Base-by-base conservation (phyloP, 371 early-diverging fungal species). In the Mortierella polycephala region DNA sequence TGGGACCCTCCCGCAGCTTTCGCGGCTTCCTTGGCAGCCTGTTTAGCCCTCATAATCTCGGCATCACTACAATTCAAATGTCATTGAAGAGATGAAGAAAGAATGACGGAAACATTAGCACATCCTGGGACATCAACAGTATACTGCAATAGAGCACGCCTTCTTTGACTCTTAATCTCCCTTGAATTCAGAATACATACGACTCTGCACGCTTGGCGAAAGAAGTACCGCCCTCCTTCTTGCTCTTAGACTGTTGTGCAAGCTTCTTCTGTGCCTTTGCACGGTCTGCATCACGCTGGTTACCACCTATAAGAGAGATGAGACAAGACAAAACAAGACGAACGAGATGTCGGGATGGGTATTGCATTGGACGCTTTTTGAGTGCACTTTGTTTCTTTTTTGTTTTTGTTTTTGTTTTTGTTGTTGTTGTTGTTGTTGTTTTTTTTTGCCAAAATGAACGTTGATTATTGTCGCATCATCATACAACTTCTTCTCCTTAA, bases 1-100 rank as follows among this genome's bases (percentile, higher is more conserved):
- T 46, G 56, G 7, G 67, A 37, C 18, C 45, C 50, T 60, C 62
- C 74, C 1, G 64, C 64, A 2, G 64, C 62, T 51, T 67, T 68
- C 14, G 72, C 72, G 5, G 66, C 72, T 16, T 52, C 66, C 53
- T 65, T 66, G 30, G 74, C 74, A 42, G 74, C 74, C 61, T 74
- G 74, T 59, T 74, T 74, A 13, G 63, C 64, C 18, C 74, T 58
- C 74, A 74, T 74, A 30, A 74, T 74, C 57, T 74, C 74, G 30
- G 74, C 74, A 53, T 74, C 74, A n/a, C 74, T 74, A 68, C 10
- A 9, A 51, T 16, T 9, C 20, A 41, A 37, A 42, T 47, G 9
- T 20, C 12, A 49, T 30, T 40, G 37, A 9, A 30, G 7, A 2
- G 47, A 16, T 11, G 50, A 39, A 61, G 5, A n/a, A 55, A 4